Evolutionary conservation across 208 protist genomes (phyloP).

Genomic region (Borovskyia barvae): DNA sequence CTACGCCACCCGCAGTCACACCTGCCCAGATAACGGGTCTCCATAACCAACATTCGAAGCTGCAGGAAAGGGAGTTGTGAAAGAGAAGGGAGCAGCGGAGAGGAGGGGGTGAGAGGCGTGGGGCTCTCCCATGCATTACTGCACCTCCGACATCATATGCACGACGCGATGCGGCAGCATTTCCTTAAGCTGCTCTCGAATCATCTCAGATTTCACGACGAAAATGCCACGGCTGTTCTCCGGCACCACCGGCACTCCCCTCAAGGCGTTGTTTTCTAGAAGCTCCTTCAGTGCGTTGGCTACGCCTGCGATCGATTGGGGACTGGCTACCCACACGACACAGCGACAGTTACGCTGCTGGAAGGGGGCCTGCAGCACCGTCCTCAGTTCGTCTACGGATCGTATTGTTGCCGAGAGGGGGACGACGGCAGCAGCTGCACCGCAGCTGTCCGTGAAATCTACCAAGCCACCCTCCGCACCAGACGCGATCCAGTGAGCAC

Average conservation of each 20-base stretch:
- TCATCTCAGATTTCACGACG: constrained; percentile 34
- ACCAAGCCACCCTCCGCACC: constrained; percentile 2
- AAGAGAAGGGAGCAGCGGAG: background rate
- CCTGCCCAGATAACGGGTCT: too few species aligned
- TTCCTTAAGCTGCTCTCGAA: constrained; percentile 53
- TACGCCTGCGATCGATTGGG: constrained; percentile 24
- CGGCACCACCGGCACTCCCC: constrained; percentile 41
- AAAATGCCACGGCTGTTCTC: constrained; percentile 41
- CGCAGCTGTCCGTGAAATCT: constrained; percentile 10
- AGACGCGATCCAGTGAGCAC: constrained; percentile 22
- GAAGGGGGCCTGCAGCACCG: constrained; percentile 22
- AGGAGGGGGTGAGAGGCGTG: background rate
- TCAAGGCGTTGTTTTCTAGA: constrained; percentile 61
- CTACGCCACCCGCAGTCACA: too few species aligned
- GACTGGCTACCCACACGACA: constrained; percentile 53
- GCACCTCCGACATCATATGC: constrained; percentile 50
- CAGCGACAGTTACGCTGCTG: constrained; percentile 11
- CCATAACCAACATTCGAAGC: too few species aligned
- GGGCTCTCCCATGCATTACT: background rate
- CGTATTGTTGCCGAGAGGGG: constrained; percentile 2
- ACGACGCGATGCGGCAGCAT: constrained; percentile 71
- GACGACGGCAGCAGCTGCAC: constrained; percentile 1
- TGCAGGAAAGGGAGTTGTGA: too few species aligned
- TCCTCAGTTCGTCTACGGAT: constrained; percentile 21
- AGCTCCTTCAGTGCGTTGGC: constrained; percentile 67